Evolutionary conservation across 2,329 filamentous ascomycete genomes (phyloP).

Genomic region (Diaporthe caulivora): DNA sequence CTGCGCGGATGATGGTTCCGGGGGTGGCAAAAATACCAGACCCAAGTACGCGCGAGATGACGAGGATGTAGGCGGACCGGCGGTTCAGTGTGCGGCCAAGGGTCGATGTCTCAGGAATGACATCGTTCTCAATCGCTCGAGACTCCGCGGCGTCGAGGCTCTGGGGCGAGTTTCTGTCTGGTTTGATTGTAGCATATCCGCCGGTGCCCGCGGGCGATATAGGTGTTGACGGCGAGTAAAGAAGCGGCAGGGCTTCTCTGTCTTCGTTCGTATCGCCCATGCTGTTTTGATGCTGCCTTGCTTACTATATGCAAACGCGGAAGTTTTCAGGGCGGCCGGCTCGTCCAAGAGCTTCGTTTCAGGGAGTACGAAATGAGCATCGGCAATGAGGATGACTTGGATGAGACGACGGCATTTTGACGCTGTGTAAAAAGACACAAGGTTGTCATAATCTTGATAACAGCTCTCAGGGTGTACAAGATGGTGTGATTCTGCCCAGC

Average conservation of each 20-base stretch:
- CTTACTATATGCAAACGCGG: background rate
- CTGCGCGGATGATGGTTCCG: constrained; percentile 73
- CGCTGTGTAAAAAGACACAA: background rate
- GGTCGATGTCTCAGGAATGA: constrained; percentile 69
- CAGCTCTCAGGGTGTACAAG: background rate
- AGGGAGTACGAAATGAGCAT: background rate
- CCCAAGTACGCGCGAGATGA: constrained; percentile 62
- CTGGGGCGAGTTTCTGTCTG: background rate
- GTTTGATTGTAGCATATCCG: background rate
- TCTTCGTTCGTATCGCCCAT: constrained; percentile 10
- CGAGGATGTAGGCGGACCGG: constrained; percentile 67
- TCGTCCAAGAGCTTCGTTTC: background rate
- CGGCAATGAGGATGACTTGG: no score
- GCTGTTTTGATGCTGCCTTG: background rate
- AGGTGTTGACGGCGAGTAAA: constrained; percentile 3
- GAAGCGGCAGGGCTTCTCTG: constrained; percentile 3
- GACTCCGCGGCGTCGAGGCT: background rate
- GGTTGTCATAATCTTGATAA: background rate
- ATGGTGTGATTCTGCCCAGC: constrained; percentile 3
- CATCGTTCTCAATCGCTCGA: constrained; percentile 65
- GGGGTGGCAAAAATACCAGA: constrained; percentile 81
- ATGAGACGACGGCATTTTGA: background rate
- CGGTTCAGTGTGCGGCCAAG: constrained; percentile 71
- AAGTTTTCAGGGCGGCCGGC: no score
- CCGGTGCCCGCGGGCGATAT: background rate